These are phyloP conservation scores for Pezicula rhizophila DNA, from an alignment of 2,329 filamentous ascomycete genomes.

Conservation along the genomic window DNA sequence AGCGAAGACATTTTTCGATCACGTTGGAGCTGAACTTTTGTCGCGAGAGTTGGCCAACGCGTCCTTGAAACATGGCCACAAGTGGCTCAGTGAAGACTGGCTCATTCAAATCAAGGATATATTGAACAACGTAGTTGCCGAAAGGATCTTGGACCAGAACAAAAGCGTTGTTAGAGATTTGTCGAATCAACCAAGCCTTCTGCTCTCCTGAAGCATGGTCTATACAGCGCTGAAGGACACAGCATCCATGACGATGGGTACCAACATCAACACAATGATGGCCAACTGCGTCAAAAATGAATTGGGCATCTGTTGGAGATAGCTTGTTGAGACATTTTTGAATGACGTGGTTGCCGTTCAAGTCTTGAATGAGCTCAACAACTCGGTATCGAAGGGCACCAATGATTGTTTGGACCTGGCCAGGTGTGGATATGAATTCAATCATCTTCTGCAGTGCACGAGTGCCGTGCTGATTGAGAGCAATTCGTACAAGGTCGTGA, in stretches of 20 bases:
- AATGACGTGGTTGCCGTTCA: constrained; percentile 98
- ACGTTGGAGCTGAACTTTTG: constrained; percentile 99
- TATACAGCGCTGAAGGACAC: constrained; percentile 95
- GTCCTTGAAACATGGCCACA: constrained; percentile 71
- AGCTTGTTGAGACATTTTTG: constrained; percentile 98
- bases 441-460: constrained; percentile 99
- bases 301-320: constrained; percentile 75
- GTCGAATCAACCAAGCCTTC: constrained; percentile 76
- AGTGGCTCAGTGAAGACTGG: constrained; percentile 82
- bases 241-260: constrained; percentile 96
- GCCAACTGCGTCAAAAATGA: constrained; percentile 95
- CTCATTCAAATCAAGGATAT: constrained; percentile 93
- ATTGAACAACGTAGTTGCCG: constrained; percentile 98
- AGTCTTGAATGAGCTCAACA: constrained; percentile 90
- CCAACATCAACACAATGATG: constrained; percentile 82
- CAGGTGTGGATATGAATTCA: constrained; percentile 81
- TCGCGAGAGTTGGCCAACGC: constrained; percentile 69
- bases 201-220: constrained; percentile 90
- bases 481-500: constrained; percentile 83
- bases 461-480: constrained; percentile 94
- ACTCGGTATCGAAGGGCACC: constrained; percentile 76
- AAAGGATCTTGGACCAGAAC: constrained; percentile 92
- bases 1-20: constrained; percentile 92
- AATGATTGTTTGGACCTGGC: constrained; percentile 85
- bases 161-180: constrained; percentile 86